Base-by-base conservation (phyloP, 2,329 filamentous ascomycete genomes). In the Diplodia scrobiculata region DNA sequence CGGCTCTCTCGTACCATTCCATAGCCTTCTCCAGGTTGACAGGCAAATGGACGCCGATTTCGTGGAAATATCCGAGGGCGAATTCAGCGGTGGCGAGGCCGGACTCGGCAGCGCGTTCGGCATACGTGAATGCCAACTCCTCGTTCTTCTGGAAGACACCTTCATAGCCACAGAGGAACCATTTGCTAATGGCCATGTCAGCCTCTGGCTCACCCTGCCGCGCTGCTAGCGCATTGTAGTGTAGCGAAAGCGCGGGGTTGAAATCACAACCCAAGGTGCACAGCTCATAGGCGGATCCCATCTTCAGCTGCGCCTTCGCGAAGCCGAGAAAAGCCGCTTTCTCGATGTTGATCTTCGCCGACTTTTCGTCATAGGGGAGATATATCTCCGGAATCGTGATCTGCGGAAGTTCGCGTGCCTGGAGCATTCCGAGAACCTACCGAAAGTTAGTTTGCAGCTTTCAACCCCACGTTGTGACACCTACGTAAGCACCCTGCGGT, bases 291-390 rank as follows among this genome's bases (percentile, higher is more conserved):
- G 92, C 92, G 69, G 94, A 90, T 17, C 92, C 95, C 91, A 99
- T 97, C 80, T 98, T 98, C 38, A 97, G 84, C 78, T 99, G 95
- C 5, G 95, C 92, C 79, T 97, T 97, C 63, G 93, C 89, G 75
- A 99, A 99, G 59, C 95, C 94, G 58, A 97, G 86, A 75, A 95
- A 97, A 1, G 95, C 95, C 0, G 95, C 92, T 81, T 97, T 97
- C 78, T 98, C 94, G 68, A 99, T 93, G 76, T 96, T 96, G 76
- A 92, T 86, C 72, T 89, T 89, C 3, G 95, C 91, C 17, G 85
- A 84, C 36, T 86, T 84, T 66, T 93, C 81, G 76, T 96, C 90
- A 62, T 86, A 86, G 0, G 89, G 85, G 19, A 98, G 80, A 67
- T 88, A 85, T 32, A 81, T 76, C 51, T 91, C 88, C 0, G 95